Conservation (phyloP, 179 eudicot genomes). For the Amaranthus tricolor region DNA sequence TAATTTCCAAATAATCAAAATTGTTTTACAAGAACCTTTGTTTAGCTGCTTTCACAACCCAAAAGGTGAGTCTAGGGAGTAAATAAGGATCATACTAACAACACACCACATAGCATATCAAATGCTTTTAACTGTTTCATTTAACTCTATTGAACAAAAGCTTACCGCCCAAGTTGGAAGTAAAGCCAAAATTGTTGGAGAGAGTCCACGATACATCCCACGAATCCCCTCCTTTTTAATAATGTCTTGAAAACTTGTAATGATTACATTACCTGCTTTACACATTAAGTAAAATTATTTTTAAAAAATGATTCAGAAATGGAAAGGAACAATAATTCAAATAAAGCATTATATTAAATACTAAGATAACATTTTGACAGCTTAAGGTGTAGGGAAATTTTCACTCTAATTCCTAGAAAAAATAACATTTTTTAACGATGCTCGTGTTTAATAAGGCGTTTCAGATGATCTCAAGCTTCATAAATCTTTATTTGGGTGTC, state of each 20-base stretch:
- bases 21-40: neutral
- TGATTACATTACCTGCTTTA: slow-evolving; percentile 71
- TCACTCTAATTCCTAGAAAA: neutral
- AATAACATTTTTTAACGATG: neutral
- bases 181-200: slow-evolving; percentile 86
- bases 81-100: neutral
- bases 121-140: slow-evolving; percentile 3
- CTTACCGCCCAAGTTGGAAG: slow-evolving; percentile 99
- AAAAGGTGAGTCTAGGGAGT: neutral
- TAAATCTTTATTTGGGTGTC: neutral
- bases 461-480: neutral
- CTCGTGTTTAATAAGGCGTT: neutral
- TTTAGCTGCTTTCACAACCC: neutral
- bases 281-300: neutral
- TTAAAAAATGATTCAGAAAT: neutral
- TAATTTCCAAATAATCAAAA: neutral
- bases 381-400: neutral
- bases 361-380: neutral
- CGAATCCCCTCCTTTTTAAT: slow-evolving; percentile 65
- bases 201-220: slow-evolving; percentile 93
- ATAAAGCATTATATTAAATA: neutral
- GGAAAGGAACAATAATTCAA: neutral
- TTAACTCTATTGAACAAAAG: slow-evolving; percentile 7
- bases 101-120: neutral
- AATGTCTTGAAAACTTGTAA: slow-evolving; percentile 67